Evolutionary conservation across 164 flowering plant genomes (phyloP).

Genomic region (Magnolia kwangsiensis): DNA sequence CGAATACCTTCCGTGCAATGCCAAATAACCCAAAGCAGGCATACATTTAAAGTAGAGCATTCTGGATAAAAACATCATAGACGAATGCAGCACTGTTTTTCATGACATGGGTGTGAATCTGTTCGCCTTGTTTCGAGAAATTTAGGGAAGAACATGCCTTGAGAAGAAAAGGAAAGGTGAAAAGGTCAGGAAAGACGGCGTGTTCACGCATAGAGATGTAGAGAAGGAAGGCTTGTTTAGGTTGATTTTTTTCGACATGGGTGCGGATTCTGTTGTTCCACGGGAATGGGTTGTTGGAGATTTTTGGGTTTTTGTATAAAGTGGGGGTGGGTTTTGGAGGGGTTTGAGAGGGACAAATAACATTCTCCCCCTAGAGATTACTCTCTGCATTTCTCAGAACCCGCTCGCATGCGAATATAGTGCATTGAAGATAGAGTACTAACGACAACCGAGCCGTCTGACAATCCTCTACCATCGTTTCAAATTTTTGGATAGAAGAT

Average conservation of each 20-base stretch:
- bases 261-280: constrained; percentile 21
- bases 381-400: too few species aligned
- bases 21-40: not conserved
- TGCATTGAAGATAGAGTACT: too few species aligned
- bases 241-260: constrained; percentile 15
- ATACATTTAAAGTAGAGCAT: constrained; percentile 17
- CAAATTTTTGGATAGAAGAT: too few species aligned
- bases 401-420: too few species aligned
- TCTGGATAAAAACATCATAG: constrained; percentile 19
- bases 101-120: constrained; percentile 15
- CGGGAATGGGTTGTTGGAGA: constrained; percentile 5
- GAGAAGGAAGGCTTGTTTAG: constrained; percentile 10
- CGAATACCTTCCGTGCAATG: constrained; percentile 10
- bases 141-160: constrained; percentile 21
- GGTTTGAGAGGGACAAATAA: too few species aligned
- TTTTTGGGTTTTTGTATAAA: not conserved
- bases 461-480: too few species aligned
- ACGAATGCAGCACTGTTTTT: constrained; percentile 10
- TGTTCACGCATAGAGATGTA: constrained; percentile 13
- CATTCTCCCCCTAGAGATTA: too few species aligned
- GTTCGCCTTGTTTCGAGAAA: constrained; percentile 9
- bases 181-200: constrained; percentile 16
- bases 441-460: too few species aligned
- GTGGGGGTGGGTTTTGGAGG: not conserved
- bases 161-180: constrained; percentile 23